Evolutionary conservation across 805 yeast genomes (phyloP).

Genomic region (Sugiyamaella smithiae): DNA sequence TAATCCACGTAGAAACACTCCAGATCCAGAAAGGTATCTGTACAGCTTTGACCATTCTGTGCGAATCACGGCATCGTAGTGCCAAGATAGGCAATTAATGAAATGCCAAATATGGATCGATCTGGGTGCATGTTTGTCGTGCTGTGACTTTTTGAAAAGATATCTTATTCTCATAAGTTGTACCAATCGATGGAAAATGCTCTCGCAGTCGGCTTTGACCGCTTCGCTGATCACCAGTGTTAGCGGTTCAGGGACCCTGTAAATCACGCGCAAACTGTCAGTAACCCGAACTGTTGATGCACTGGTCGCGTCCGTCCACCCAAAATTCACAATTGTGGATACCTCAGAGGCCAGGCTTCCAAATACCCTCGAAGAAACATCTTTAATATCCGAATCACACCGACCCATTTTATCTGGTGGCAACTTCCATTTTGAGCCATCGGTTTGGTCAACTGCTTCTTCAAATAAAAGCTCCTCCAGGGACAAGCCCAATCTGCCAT

Average conservation of each 20-base stretch:
- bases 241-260: slow-evolving; percentile 15
- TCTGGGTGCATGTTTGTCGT: neutral
- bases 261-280: slow-evolving; percentile 8
- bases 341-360: slow-evolving; percentile 1
- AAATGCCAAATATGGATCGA: slow-evolving; percentile 3
- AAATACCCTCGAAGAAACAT: slow-evolving; percentile 1
- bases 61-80: neutral
- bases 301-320: neutral
- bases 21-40: neutral
- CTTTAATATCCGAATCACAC: slow-evolving; percentile 10
- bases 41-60: neutral
- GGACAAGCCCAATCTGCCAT: slow-evolving; percentile 9
- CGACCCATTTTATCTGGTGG: slow-evolving; percentile 3
- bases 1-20: slow-evolving; percentile 1
- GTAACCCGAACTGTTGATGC: slow-evolving; percentile 9
- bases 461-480: slow-evolving; percentile 14
- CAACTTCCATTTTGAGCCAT: slow-evolving; percentile 6
- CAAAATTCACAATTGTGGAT: slow-evolving; percentile 11
- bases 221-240: slow-evolving; percentile 7
- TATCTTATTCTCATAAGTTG: neutral
- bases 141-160: neutral
- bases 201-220: slow-evolving; percentile 1
- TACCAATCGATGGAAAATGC: slow-evolving; percentile 8
- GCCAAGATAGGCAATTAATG: neutral
- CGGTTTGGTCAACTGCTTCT: too few species aligned